Percentiles rank a stretch among this genome's conserved stretches.
Evolutionary conservation across 768 basidiomycete genomes (phyloP).

Genomic region (Russula brevipes): DNA sequence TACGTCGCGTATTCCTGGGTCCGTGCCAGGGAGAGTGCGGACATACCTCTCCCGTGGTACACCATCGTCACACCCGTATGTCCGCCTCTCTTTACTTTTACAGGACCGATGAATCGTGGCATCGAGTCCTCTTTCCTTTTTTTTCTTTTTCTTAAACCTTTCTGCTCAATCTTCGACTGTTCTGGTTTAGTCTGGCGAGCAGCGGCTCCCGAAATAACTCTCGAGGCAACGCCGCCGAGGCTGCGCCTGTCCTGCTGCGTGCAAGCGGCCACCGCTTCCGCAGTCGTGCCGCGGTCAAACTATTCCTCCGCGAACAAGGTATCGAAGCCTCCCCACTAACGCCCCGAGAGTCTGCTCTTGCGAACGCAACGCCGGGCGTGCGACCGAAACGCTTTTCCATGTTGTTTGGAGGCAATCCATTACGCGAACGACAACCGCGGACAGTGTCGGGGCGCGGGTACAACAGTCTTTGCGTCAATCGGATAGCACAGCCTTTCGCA

Average conservation of each 20-base stretch:
- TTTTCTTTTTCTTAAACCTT: neutral
- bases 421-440: neutral
- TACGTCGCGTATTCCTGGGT: no score
- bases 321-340: neutral
- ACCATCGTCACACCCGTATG: neutral
- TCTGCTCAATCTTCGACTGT: neutral
- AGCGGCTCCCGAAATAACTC: no score
- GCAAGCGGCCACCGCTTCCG: neutral
- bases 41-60: no score
- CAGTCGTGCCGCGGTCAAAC: neutral
- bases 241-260: no score
- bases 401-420: neutral
- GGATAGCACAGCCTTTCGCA: neutral
- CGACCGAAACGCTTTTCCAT: neutral
- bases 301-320: neutral
- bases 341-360: neutral
- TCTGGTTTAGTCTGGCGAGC: neutral
- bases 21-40: no score
- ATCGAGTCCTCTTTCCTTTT: neutral
- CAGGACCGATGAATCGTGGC: neutral
- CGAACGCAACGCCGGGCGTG: neutral
- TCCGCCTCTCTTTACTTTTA: neutral
- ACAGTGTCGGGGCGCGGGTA: neutral
- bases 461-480: neutral
- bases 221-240: no score